Conservation (phyloP, 257 asterid genomes). For the Fraxinus excelsior region DNA sequence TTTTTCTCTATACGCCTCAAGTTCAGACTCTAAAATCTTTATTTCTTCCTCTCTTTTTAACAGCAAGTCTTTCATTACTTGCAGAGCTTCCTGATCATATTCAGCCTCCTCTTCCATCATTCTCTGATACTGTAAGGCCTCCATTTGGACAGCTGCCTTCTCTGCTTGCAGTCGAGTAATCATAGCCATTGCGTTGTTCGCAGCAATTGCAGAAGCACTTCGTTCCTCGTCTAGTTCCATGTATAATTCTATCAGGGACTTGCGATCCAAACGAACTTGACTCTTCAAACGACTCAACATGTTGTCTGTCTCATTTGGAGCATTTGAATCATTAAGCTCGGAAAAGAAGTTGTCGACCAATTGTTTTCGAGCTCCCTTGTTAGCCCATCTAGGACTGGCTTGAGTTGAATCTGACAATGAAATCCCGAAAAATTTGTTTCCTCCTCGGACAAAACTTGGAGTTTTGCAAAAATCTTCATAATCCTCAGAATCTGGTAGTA, state of each 20-base stretch:
- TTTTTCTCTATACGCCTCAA: constrained; percentile 56
- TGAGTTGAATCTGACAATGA: constrained; percentile 76
- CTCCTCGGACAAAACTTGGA: constrained; percentile 48
- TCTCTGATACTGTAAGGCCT: constrained; percentile 94
- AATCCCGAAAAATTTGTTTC: constrained; percentile 57
- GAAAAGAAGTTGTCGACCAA: constrained; percentile 34
- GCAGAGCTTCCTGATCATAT: constrained; percentile 78
- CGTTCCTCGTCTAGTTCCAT: constrained; percentile 93
- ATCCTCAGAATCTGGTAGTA: constrained; percentile 49
- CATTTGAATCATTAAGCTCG: constrained; percentile 43
- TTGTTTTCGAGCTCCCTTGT: constrained; percentile 36
- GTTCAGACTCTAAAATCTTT: constrained; percentile 58
- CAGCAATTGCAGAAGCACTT: constrained; percentile 93
- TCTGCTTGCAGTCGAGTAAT: constrained; percentile 89
- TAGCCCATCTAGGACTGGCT: constrained; percentile 68
- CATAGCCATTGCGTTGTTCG: constrained; percentile 98
- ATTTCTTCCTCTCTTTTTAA: constrained; percentile 66
- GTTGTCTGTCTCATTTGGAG: constrained; percentile 42
- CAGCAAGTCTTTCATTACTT: constrained; percentile 57
- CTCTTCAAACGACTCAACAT: constrained; percentile 42
- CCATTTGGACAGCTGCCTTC: constrained; percentile 97
- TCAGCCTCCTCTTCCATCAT: constrained; percentile 99
- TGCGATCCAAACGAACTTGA: constrained; percentile 68
- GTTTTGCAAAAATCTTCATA: constrained; percentile 51
- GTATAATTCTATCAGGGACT: constrained; percentile 69